Evolutionary conservation across 768 basidiomycete species (phyloP).

Genomic region (Termitomyces sp.): DNA sequence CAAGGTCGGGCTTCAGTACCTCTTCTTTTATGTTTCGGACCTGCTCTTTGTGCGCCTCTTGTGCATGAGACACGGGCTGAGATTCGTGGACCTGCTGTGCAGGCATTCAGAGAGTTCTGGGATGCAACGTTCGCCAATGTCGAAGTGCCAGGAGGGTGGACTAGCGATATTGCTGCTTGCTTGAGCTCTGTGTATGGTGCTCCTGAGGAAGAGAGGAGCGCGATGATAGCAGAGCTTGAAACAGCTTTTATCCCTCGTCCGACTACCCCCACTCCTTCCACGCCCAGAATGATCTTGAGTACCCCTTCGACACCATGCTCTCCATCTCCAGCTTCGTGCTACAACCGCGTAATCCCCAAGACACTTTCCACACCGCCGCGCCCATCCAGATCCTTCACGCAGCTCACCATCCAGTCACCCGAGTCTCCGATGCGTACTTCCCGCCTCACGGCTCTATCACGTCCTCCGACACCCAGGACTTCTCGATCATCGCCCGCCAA

Average conservation of each 20-base stretch:
- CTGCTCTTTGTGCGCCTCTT: slow-evolving; percentile 56
- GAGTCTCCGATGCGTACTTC: slow-evolving; percentile 14
- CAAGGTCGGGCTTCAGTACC: slow-evolving; percentile 32
- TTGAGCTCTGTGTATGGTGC: slow-evolving; percentile 13
- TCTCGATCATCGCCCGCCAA: slow-evolving; percentile 23
- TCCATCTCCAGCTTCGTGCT: not conserved
- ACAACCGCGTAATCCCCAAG: not conserved
- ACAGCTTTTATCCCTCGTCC: slow-evolving; percentile 2
- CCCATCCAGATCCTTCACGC: slow-evolving; percentile 11
- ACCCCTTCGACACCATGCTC: slow-evolving; percentile 5
- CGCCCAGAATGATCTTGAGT: not conserved
- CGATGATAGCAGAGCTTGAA: not conserved
- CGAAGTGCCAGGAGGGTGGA: slow-evolving; percentile 50
- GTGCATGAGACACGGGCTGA: slow-evolving; percentile 34
- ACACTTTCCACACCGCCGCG: slow-evolving; percentile 1
- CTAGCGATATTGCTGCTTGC: slow-evolving; percentile 32
- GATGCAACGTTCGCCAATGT: slow-evolving; percentile 33
- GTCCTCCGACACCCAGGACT: slow-evolving; percentile 27
- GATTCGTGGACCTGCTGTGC: slow-evolving; percentile 35
- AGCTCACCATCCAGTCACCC: slow-evolving; percentile 6
- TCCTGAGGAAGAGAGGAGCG: not conserved
- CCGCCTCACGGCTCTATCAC: slow-evolving; percentile 8
- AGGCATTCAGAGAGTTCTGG: slow-evolving; percentile 65
- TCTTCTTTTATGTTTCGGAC: slow-evolving; percentile 40
- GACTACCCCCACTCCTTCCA: slow-evolving; percentile 1